Evolutionary conservation across 106 monocot species (phyloP), one percentile per base, ranked within the genome.

Genomic region (Vanilla planifolia): DNA sequence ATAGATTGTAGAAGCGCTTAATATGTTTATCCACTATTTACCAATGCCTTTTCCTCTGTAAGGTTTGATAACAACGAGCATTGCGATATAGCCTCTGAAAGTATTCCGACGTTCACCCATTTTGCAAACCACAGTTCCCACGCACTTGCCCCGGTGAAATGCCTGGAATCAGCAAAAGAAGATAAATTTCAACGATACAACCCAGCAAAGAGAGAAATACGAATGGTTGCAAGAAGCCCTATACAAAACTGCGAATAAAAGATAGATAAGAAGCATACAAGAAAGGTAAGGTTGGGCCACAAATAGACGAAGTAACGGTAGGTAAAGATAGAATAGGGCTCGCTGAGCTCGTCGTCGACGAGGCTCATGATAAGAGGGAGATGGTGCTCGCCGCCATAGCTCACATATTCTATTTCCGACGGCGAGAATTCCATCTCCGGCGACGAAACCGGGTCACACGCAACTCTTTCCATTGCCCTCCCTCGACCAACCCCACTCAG

Each of bases 291-390:
- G 33, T 92, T 67, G 8, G 98, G 92, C 98, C 98, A 98, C 17
- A 76, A 84, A 75, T 98, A 98, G 73, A 98, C 98, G 83, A 98
- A 98, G 66, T 98, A 98, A 55, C 98, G 98, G 75, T 98, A 98
- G 46, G 98, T 98, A 77, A 98, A 98, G 79, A 98, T 98, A 59
- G 98, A 98, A 77, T 98, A 98, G 69, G 98, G 98, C 69, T 98
- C 98, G 82, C 98, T 98, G 22, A 98, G 98, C 75, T 98, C 98
- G 13, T 84, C 75, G 59, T 92, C 91, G 33, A 98, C 88, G 26
- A 98, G 81, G 13, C 51, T 65, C 98, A 98, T 98, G 34, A 98
- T 81, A 17, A 98, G 70, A 1, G 92, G 88, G n/a, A 98, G 92
- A 64, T 98, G 98, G 58, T 98, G 84, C 85, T 98, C 98, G 20